phyloP scores from a whole-genome alignment of 768 basidiomycete species.

The Boletus barrowsii region DNA sequence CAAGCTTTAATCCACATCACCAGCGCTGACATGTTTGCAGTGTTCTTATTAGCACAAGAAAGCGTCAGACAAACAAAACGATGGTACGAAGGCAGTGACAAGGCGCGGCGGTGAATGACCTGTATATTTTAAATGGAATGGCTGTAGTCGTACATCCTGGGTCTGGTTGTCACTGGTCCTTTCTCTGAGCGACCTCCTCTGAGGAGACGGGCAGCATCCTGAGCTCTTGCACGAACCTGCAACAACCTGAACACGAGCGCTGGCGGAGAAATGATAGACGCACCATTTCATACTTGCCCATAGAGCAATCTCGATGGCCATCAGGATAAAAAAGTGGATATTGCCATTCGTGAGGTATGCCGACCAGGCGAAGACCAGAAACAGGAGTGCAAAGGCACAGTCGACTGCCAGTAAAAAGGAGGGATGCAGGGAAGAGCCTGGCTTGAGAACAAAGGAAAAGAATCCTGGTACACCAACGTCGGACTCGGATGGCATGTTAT shows the following conservation, averaged over 20 bases:
- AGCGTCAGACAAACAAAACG: conserved; percentile 70
- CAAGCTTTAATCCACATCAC: not conserved
- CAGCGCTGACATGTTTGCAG: conserved; percentile 38
- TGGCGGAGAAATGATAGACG: conserved; percentile 17
- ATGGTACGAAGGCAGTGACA: conserved; percentile 81
- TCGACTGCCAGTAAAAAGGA: conserved; percentile 65
- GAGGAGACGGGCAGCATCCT: conserved; percentile 33
- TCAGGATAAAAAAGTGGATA: conserved; percentile 63
- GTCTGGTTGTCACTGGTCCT: conserved; percentile 19
- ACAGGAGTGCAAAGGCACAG: conserved; percentile 53
- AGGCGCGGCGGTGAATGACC: conserved; percentile 41
- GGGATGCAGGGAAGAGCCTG: conserved; percentile 76
- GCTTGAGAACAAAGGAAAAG: conserved; percentile 58
- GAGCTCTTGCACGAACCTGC: conserved; percentile 69
- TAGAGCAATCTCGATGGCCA: conserved; percentile 60
- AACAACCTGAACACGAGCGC: conserved; percentile 11
- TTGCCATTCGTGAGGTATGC: conserved; percentile 62
- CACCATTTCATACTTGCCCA: conserved; percentile 86
- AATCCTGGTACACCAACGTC: conserved; percentile 30
- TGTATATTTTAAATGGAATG: not conserved
- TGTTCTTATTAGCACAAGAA: conserved; percentile 84
- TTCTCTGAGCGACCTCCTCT: conserved; percentile 20
- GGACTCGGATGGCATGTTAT: conserved; percentile 21
- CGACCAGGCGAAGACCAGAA: conserved; percentile 58
- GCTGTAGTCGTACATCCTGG: not conserved